A percentile compares a stretch with the other conserved stretches of the same genome.
phyloP scores from a whole-genome alignment of 768 basidiomycete species.

The Amanita phalloides region DNA sequence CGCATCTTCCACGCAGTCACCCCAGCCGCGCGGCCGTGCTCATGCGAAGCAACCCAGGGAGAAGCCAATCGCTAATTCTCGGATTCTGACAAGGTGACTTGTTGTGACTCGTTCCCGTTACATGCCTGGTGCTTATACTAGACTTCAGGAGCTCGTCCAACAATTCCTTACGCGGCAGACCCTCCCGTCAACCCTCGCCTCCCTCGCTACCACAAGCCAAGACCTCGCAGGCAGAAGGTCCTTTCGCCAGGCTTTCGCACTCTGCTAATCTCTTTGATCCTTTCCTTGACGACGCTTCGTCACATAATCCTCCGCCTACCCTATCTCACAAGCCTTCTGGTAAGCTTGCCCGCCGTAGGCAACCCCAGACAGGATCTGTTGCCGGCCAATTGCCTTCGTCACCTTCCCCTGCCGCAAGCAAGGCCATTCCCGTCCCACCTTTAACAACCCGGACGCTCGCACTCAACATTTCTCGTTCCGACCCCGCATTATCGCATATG shows the following conservation, averaged over 20 bases:
- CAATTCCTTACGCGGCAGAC: conserved; percentile 31
- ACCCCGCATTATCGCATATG: conserved; percentile 32
- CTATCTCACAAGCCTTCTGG: conserved; percentile 38
- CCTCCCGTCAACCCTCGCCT: conserved; percentile 54
- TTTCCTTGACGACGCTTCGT: conserved; percentile 20
- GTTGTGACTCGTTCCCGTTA: neutral
- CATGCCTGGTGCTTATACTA: neutral
- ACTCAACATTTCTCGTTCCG: conserved; percentile 36
- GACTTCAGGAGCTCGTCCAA: conserved; percentile 33
- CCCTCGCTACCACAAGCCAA: conserved; percentile 23
- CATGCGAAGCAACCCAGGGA: conserved; percentile 20
- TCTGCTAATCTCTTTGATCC: conserved; percentile 41
- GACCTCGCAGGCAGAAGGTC: conserved; percentile 63
- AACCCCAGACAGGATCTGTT: conserved; percentile 15
- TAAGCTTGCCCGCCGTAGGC: conserved; percentile 51
- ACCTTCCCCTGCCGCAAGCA: conserved; percentile 22
- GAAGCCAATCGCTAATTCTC: conserved; percentile 10
- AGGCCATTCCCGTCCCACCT: conserved; percentile 42
- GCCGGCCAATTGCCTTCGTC: conserved; percentile 5
- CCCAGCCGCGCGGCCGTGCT: conserved; percentile 17
- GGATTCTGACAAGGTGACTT: neutral
- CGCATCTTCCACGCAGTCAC: conserved; percentile 18
- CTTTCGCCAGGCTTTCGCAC: conserved; percentile 24
- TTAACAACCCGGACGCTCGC: conserved; percentile 8
- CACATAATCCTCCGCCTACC: conserved; percentile 17